phyloP scores from a whole-genome alignment of 441 rosid genomes.

The Cnidoscolus chayamansa region DNA sequence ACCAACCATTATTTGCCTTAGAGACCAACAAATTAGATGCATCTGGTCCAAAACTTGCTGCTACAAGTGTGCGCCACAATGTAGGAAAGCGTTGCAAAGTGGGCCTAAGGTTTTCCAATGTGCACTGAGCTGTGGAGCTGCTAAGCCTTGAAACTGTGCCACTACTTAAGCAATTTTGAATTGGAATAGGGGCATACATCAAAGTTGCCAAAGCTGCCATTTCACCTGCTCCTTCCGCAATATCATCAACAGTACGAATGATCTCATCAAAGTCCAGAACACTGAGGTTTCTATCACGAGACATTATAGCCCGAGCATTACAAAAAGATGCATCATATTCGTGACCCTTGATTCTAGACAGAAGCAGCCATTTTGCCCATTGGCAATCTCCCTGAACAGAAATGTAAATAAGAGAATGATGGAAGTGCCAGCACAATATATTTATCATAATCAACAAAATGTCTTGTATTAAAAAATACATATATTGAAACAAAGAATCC shows the following conservation, averaged over 20 bases:
- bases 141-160: slow-evolving; percentile 80
- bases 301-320: slow-evolving; percentile 77
- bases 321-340: slow-evolving; percentile 98
- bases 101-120: slow-evolving; percentile 87
- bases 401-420: slow-evolving; percentile 21
- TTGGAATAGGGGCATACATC: slow-evolving; percentile 72
- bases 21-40: slow-evolving; percentile 48
- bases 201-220: slow-evolving; percentile 98
- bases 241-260: slow-evolving; percentile 86
- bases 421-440: slow-evolving; percentile 19
- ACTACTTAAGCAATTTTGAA: slow-evolving; percentile 69
- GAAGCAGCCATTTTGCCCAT: slow-evolving; percentile 97
- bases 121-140: slow-evolving; percentile 83
- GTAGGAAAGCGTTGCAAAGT: slow-evolving; percentile 82
- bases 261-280: slow-evolving; percentile 59
- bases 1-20: slow-evolving; percentile 67
- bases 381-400: slow-evolving; percentile 87
- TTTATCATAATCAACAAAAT: slow-evolving; percentile 4
- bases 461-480: not conserved
- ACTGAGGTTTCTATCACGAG: slow-evolving; percentile 53
- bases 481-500: not conserved
- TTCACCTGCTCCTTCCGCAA: slow-evolving; percentile 96
- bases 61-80: slow-evolving; percentile 73
- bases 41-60: slow-evolving; percentile 77
- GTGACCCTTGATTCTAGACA: slow-evolving; percentile 75